Evolutionary conservation across 2,329 filamentous ascomycete species (phyloP).

Genomic region (Penicillium sp.): DNA sequence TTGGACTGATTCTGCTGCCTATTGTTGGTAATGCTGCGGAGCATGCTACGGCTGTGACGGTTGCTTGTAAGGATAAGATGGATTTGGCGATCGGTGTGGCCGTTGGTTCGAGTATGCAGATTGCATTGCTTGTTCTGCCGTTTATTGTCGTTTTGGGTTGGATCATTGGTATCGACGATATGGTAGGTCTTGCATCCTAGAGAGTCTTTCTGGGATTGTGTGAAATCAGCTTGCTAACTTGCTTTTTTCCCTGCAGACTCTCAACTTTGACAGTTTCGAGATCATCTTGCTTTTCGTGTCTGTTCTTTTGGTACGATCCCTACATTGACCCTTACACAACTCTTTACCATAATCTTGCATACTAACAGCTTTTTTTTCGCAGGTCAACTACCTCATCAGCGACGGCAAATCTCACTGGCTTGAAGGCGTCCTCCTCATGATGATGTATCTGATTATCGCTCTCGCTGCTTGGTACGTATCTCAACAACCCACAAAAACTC

Average conservation of each 20-base stretch:
- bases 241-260: slow-evolving; percentile 49
- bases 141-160: slow-evolving; percentile 65
- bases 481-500: neutral
- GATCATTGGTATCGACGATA: slow-evolving; percentile 61
- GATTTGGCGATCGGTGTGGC: slow-evolving; percentile 68
- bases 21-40: slow-evolving; percentile 70
- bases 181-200: slow-evolving; percentile 48
- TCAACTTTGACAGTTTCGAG: slow-evolving; percentile 88
- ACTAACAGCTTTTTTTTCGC: neutral
- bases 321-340: neutral
- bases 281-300: slow-evolving; percentile 67
- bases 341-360: neutral
- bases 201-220: neutral
- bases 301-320: slow-evolving; percentile 46
- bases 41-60: slow-evolving; percentile 66
- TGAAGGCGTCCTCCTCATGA: slow-evolving; percentile 64
- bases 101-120: slow-evolving; percentile 68
- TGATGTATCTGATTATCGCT: slow-evolving; percentile 65
- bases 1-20: slow-evolving; percentile 65
- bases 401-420: slow-evolving; percentile 64
- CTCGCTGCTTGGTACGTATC: slow-evolving; percentile 58
- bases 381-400: slow-evolving; percentile 66
- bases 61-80: slow-evolving; percentile 69
- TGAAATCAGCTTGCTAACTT: neutral
- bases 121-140: slow-evolving; percentile 65